phyloP scores from a whole-genome alignment of 129 eudicot genomes.

The Daucus carota region DNA sequence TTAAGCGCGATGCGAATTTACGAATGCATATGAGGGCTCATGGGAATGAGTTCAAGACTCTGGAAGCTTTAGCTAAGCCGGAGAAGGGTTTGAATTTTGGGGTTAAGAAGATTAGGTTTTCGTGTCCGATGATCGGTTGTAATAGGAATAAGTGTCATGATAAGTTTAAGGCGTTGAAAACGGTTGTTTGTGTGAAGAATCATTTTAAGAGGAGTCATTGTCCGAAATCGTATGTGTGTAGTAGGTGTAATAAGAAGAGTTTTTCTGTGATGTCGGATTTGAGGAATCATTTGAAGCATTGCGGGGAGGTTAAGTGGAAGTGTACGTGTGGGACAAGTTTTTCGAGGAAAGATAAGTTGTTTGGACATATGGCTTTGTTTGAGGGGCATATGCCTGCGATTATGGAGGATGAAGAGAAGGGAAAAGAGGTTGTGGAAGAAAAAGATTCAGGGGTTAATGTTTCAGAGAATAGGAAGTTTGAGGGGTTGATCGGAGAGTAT shows the following conservation, averaged over 20 bases:
- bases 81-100: slow-evolving; percentile 22
- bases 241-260: slow-evolving; percentile 60
- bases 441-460: slow-evolving; percentile 15
- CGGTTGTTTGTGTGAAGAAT: slow-evolving; percentile 71
- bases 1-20: slow-evolving; percentile 90
- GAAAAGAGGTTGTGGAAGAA: slow-evolving; percentile 22
- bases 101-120: slow-evolving; percentile 41
- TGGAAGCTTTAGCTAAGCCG: slow-evolving; percentile 67
- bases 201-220: slow-evolving; percentile 94
- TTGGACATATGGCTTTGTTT: slow-evolving; percentile 81
- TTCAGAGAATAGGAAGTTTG: slow-evolving; percentile 32
- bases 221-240: slow-evolving; percentile 74
- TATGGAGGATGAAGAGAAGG: slow-evolving; percentile 31
- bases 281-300: slow-evolving; percentile 86
- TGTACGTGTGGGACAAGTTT: slow-evolving; percentile 90
- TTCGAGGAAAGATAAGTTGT: slow-evolving; percentile 87
- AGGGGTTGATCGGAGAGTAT: slow-evolving; percentile 41
- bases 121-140: slow-evolving; percentile 78
- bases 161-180: slow-evolving; percentile 70
- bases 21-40: slow-evolving; percentile 98
- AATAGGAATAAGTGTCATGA: slow-evolving; percentile 53
- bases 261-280: slow-evolving; percentile 82
- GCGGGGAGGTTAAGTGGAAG: slow-evolving; percentile 82
- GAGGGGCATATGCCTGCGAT: slow-evolving; percentile 95
- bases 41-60: slow-evolving; percentile 70